Evolutionary conservation across 495 filamentous ascomycete species (phyloP), one percentile per base, ranked within the genome.

Genomic region (Aspergillus cavernicola): DNA sequence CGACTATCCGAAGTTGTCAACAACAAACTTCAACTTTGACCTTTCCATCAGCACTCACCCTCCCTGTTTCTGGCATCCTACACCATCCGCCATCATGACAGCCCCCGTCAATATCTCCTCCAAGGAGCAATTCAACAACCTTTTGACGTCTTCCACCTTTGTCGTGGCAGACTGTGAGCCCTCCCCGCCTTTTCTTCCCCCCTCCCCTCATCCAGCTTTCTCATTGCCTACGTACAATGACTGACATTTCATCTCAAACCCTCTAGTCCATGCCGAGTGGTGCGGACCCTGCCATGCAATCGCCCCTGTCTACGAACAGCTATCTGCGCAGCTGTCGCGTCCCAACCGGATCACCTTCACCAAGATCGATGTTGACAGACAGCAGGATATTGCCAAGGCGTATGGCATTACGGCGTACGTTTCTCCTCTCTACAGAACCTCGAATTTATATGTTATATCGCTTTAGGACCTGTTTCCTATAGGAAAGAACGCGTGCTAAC

Each of bases 131-230:
- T 86, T 96, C 61, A 82, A 66, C 63, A 68, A 77, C 16, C 66
- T 95, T 43, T 73, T 96, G 44, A 76, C 75, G 36, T 78, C 75
- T 32, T 87, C 85, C 19, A 80, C 72, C 40, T 79, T 95, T 50
- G 87, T 96, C 28, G 85, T 96, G 38, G 81, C 84, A 58, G 86
- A 95, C 74, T 97, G 90, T 95, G 72, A 82, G 89, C 79, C 32
- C 52, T 49, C 31, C 33, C 35, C 37, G 35, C 45, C 45, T 23
- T 48, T 48, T 43, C 45, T 41, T 31, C 46, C 59, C 55, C 48
- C 29, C 24, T 26, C 32, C 42, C 40, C 52, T 56, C 36, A 32
- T n/a, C 37, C 22, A n/a, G 11, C 41, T 37, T 50, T n/a, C 32
- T 40, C 36, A 15, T 37, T 6, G 37, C 29, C 32, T 28, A 10